Conservation (phyloP, 2,329 filamentous ascomycete species). For the Colletotrichum lentis region DNA sequence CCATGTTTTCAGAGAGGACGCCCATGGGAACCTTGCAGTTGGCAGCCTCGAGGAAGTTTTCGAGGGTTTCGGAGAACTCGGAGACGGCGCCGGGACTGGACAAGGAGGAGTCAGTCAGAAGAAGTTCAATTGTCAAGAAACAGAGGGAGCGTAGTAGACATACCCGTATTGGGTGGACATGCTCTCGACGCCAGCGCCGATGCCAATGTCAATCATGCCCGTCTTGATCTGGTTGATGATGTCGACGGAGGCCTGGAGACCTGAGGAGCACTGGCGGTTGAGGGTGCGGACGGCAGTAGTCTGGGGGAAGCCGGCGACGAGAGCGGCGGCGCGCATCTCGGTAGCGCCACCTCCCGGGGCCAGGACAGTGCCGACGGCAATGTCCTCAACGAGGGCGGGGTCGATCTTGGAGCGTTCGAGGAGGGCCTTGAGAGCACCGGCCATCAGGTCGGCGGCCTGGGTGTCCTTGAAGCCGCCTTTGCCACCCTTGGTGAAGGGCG, state of each 20-base stretch:
- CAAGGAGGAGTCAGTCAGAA: slow-evolving; percentile 8
- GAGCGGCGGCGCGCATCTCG: slow-evolving; percentile 90
- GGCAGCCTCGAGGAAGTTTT: slow-evolving; percentile 79
- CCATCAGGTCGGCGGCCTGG: slow-evolving; percentile 82
- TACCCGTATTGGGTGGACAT: slow-evolving; percentile 94
- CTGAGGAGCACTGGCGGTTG: slow-evolving; percentile 94
- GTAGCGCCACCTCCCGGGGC: slow-evolving; percentile 94
- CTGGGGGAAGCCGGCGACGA: slow-evolving; percentile 91
- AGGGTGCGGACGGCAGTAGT: slow-evolving; percentile 83
- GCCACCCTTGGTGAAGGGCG: slow-evolving; percentile 89
- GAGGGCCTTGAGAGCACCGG: slow-evolving; percentile 81
- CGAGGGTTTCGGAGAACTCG: slow-evolving; percentile 91
- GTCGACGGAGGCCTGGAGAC: slow-evolving; percentile 91
- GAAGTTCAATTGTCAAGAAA: not conserved
- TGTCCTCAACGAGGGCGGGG: slow-evolving; percentile 86
- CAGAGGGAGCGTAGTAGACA: slow-evolving; percentile 42
- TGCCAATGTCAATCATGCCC: slow-evolving; percentile 94
- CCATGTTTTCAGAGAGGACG: slow-evolving; percentile 92
- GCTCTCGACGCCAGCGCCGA: slow-evolving; percentile 95
- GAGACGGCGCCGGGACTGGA: slow-evolving; percentile 79
- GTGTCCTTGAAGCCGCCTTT: slow-evolving; percentile 98
- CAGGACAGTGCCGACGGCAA: slow-evolving; percentile 90
- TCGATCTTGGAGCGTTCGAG: slow-evolving; percentile 89
- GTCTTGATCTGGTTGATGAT: slow-evolving; percentile 90
- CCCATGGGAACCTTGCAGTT: slow-evolving; percentile 99